These are phyloP conservation scores for Trichoderma parareesei DNA, from an alignment of 495 filamentous ascomycete genomes.

Conservation along the genomic window DNA sequence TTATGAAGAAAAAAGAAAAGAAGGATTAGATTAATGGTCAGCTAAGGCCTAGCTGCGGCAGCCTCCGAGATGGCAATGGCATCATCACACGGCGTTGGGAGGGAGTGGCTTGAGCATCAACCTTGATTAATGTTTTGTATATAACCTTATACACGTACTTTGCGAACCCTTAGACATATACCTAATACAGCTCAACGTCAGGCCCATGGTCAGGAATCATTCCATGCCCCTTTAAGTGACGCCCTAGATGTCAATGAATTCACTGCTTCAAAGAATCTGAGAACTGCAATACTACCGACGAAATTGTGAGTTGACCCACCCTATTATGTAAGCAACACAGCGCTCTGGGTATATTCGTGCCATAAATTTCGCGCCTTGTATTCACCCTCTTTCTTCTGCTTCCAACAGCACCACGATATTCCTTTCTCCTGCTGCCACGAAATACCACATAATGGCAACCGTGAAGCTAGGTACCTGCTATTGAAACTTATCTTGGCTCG, in stretches of 20 bases:
- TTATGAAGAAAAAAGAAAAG: not conserved
- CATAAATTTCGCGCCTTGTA: not conserved
- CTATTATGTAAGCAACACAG: not conserved
- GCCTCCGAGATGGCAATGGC: slow-evolving; percentile 9
- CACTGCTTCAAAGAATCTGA: no score
- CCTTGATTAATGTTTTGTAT: slow-evolving; percentile 6
- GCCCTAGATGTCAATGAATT: no score
- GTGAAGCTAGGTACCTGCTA: not conserved
- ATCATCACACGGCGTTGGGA: slow-evolving; percentile 5
- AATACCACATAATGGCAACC: not conserved
- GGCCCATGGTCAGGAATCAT: not conserved
- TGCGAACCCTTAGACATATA: slow-evolving; percentile 8
- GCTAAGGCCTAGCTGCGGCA: slow-evolving; percentile 8
- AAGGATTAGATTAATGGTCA: slow-evolving; percentile 6
- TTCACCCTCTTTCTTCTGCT: not conserved
- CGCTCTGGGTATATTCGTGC: not conserved
- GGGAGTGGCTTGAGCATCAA: slow-evolving; percentile 1
- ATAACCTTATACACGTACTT: not conserved
- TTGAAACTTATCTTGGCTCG: not conserved
- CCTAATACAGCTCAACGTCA: slow-evolving; percentile 6
- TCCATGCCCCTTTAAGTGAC: no score
- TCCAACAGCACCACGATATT: not conserved
- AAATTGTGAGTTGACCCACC: no score
- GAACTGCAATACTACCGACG: no score
- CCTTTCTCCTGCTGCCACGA: not conserved